Conservation (phyloP, 2,329 filamentous ascomycete genomes). For the Colletotrichum sp. region DNA sequence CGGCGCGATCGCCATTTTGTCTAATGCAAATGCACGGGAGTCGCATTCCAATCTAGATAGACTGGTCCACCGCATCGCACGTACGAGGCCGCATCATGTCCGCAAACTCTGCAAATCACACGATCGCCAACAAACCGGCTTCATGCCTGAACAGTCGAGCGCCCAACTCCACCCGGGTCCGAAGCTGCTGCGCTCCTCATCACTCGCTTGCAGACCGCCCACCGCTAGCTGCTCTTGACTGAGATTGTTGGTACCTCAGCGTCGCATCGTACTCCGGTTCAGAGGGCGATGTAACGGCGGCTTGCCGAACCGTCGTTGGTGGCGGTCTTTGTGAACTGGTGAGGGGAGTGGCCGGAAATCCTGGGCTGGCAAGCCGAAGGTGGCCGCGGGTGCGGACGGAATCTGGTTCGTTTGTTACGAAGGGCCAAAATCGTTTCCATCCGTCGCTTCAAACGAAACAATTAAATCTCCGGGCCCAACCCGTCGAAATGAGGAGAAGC, state of each 20-base stretch:
- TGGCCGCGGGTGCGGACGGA: neutral
- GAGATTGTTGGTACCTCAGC: neutral
- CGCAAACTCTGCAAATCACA: neutral
- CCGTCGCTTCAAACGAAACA: conserved; percentile 13
- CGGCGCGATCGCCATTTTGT: neutral
- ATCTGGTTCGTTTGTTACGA: neutral
- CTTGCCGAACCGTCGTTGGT: neutral
- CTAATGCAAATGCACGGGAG: neutral
- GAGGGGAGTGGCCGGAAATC: neutral
- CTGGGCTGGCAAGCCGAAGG: neutral
- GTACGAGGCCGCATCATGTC: neutral
- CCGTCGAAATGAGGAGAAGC: neutral
- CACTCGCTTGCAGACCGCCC: neutral
- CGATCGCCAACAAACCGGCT: neutral
- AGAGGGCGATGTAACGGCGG: conserved; percentile 14
- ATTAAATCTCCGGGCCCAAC: conserved; percentile 12
- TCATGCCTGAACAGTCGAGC: neutral
- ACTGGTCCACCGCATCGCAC: neutral
- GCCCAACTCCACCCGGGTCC: neutral
- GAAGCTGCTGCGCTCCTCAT: neutral
- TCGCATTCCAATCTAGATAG: neutral
- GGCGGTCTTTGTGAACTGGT: neutral
- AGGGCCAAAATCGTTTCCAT: neutral
- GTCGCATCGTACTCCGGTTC: neutral
- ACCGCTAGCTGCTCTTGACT: neutral